Evolutionary conservation across 495 filamentous ascomycete species (phyloP).

Genomic region (Podospora tetraspora): DNA sequence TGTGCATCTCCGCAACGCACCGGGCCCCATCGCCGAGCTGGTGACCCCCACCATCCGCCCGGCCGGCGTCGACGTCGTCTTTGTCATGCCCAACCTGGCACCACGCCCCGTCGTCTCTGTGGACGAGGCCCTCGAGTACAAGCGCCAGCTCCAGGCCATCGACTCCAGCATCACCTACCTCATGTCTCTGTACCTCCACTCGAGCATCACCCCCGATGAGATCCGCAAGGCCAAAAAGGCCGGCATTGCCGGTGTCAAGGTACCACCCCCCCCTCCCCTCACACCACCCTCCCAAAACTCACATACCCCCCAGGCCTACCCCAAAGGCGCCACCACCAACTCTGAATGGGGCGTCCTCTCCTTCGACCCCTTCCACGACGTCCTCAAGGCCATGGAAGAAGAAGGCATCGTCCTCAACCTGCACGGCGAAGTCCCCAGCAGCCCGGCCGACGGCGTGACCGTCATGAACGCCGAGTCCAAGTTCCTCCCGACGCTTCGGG

Average conservation of each 20-base stretch:
- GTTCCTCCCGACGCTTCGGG: conserved; percentile 71
- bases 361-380: conserved; percentile 59
- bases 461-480: conserved; percentile 73
- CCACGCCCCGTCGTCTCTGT: conserved; percentile 70
- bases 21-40: conserved; percentile 70
- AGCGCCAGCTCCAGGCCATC: conserved; percentile 57
- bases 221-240: conserved; percentile 66
- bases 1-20: conserved; percentile 64
- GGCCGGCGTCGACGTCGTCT: conserved; percentile 61
- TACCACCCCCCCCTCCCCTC: conserved; percentile 34
- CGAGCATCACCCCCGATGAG: conserved; percentile 68
- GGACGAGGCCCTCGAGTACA: conserved; percentile 69
- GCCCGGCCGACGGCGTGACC: conserved; percentile 62
- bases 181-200: conserved; percentile 78
- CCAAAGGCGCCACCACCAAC: conserved; percentile 71
- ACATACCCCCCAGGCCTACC: conserved; percentile 14
- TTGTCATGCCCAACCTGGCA: conserved; percentile 58
- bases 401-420: conserved; percentile 54
- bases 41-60: conserved; percentile 68
- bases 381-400: conserved; percentile 70
- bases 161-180: conserved; percentile 72
- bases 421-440: conserved; percentile 52
- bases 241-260: conserved; percentile 62
- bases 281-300: neutral
- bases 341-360: conserved; percentile 74